These are phyloP conservation scores for Hsuehochloa calcarea DNA, from an alignment of 176 grass and related monocot species.

Conservation along the genomic window DNA sequence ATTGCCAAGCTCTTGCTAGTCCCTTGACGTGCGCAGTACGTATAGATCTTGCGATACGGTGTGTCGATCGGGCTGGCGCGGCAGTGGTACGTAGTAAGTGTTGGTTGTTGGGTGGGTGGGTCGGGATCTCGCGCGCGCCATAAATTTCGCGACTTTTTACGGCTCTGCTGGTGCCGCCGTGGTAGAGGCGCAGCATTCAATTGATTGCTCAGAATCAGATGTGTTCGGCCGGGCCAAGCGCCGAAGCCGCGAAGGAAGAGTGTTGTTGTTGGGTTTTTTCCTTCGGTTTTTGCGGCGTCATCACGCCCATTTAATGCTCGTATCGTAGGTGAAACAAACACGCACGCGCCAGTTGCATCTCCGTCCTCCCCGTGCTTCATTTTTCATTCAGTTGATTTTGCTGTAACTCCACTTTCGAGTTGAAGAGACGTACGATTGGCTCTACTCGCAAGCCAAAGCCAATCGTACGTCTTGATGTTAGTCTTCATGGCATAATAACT, in stretches of 20 bases:
- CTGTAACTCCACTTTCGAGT: too few species aligned
- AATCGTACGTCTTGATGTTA: too few species aligned
- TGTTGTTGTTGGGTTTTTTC: neutral
- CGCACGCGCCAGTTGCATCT: neutral
- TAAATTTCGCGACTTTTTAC: constrained; percentile 11
- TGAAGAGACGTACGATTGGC: too few species aligned
- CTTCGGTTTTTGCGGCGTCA: neutral
- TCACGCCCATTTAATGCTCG: neutral
- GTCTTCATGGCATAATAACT: neutral
- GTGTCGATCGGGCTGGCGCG: neutral
- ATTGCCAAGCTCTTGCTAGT: neutral
- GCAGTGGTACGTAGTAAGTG: neutral
- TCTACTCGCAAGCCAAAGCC: too few species aligned
- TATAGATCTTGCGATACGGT: constrained; percentile 11
- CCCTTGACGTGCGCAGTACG: neutral
- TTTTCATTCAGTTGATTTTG: neutral
- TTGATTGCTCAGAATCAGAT: neutral
- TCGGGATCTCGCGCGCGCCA: constrained; percentile 28
- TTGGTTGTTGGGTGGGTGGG: constrained; percentile 29
- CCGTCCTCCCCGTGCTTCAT: neutral
- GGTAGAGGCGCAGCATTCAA: neutral
- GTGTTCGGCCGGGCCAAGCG: neutral
- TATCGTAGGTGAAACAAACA: neutral
- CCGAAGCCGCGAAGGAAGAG: neutral
- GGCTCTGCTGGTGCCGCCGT: neutral